Evolutionary conservation across 768 basidiomycete genomes (phyloP), one percentile per base, ranked within the genome.

Genomic region (Podaxis pistillaris): DNA sequence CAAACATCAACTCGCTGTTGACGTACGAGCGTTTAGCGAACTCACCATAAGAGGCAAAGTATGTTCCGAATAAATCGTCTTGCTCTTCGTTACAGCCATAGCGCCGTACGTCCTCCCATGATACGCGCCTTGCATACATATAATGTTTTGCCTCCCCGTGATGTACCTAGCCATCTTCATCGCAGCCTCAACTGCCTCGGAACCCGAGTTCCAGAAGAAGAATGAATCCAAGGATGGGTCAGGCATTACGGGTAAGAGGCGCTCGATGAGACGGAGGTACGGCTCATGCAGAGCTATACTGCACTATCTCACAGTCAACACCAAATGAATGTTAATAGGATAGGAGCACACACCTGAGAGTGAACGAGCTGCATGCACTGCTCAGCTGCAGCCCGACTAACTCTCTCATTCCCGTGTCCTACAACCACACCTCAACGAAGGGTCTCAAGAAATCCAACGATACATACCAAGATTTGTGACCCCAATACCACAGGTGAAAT

Each of bases 151-250:
- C 65, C 84, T 81, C 33, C 88, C 86, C 1, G 96, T 98, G 37
- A 88, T 77, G 26, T 73, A 70, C 37, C 96, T 85, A 2, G 92
- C 90, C 78, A 98, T 87, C 77, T 97, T 98, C 65, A 98, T 75
- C 2, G 94, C 83, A 0, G 87, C 93, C 75, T 97, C 96, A 49
- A 94, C 83, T 1, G 95, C 96, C 74, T 98, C 96, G 0, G 93
- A 89, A 2, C 96, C 96, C 1, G 94, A 96, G 78, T 93, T 98
- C 91, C 91, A 93, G 76, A 97, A 93, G 84, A 95, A 97, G 83
- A 98, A 98, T 26, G 93, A 93, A 73, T 96, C 91, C 36, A 98
- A 82, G 1, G 94, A 95, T 0, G 87, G 82, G 75, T 96, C 78
- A 1, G 96, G 96, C 94, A 98, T 95, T 63, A 90, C 76, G 0